Evolutionary conservation across 2,329 filamentous ascomycete genomes (phyloP).

Genomic region (Aspergillus fijiensis): DNA sequence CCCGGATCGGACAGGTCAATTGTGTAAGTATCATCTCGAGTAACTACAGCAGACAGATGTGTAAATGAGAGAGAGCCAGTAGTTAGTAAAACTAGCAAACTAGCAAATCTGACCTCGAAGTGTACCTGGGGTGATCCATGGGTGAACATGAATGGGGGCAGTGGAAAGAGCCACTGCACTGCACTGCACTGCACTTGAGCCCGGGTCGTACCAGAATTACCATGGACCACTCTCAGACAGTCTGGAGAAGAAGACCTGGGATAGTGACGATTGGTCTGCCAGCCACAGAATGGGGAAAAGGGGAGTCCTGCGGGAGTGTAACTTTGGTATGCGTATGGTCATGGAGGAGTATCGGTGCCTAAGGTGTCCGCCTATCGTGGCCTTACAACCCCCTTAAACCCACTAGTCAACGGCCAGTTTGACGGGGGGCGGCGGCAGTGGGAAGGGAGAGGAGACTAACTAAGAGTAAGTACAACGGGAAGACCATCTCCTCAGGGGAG

Average conservation of each 20-base stretch:
- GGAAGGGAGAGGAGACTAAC: neutral
- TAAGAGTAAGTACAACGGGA: no score
- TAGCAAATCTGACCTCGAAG: neutral
- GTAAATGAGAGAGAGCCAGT: neutral
- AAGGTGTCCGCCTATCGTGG: slow-evolving; percentile 5
- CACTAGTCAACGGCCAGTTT: neutral
- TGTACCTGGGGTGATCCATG: slow-evolving; percentile 3
- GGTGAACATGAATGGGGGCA: neutral
- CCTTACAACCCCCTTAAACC: slow-evolving; percentile 18
- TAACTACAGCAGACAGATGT: neutral
- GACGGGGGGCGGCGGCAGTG: neutral
- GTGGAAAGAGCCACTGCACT: neutral
- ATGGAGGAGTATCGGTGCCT: neutral
- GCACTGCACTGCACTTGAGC: neutral
- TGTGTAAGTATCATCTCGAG: neutral
- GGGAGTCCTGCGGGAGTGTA: slow-evolving; percentile 11
- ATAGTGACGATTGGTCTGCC: slow-evolving; percentile 25
- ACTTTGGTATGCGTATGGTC: neutral
- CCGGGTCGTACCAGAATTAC: slow-evolving; percentile 1
- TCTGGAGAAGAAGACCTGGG: slow-evolving; percentile 21
- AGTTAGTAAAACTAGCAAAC: neutral
- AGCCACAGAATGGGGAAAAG: slow-evolving; percentile 24
- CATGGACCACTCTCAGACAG: neutral
- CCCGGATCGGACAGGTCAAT: slow-evolving; percentile 15
- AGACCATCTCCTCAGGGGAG: slow-evolving; percentile 11